phyloP scores from a whole-genome alignment of 305 asterid species.

The Fraxinus nigra region DNA sequence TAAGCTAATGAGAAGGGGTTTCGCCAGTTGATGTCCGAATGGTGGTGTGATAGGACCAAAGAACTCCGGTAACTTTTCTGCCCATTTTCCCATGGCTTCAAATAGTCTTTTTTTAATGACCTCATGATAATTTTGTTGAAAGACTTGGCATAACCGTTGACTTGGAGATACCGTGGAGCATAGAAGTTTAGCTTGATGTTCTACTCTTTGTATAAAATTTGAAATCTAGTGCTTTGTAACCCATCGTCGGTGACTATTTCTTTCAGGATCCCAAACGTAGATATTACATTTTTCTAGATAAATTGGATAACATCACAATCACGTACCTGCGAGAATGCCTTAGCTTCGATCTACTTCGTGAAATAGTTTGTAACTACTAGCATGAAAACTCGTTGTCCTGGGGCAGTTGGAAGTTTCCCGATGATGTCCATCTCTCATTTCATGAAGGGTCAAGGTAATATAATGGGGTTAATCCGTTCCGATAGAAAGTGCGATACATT shows the following conservation, averaged over 20 bases:
- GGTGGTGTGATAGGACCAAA: not conserved
- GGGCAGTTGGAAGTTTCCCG: not conserved
- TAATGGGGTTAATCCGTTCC: no score
- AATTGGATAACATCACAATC: no score
- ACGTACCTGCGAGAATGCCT: no score
- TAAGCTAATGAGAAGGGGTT: not conserved
- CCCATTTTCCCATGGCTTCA: not conserved
- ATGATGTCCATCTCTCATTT: not conserved
- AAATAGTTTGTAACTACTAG: no score
- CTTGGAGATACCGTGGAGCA: not conserved
- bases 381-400: not conserved
- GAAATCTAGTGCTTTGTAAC: no score
- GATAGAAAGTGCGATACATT: no score
- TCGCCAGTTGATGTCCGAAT: no score
- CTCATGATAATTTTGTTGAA: not conserved
- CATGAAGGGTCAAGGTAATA: not conserved
- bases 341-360: no score
- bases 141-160: not conserved
- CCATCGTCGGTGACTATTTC: not conserved
- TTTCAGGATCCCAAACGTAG: no score
- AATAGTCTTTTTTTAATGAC: no score
- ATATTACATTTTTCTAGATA: no score
- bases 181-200: not conserved
- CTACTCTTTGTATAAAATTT: no score
- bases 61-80: not conserved